Evolutionary conservation across 2,329 filamentous ascomycete species (phyloP).

Genomic region (Emergomyces pasteurianus): DNA sequence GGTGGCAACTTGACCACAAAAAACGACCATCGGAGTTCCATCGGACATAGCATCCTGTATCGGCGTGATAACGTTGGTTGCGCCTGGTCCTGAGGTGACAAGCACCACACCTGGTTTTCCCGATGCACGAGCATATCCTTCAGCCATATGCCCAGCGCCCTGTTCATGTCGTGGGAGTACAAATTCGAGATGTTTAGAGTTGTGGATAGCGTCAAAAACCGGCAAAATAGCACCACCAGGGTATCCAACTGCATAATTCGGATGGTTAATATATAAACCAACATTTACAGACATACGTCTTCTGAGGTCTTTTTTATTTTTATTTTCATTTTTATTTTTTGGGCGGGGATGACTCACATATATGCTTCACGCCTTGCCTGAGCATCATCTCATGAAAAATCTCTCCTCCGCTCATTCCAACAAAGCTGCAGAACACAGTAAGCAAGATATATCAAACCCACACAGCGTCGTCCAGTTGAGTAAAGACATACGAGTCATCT

Average conservation of each 20-base stretch:
- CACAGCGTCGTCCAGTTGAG: background rate
- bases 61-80: conserved; percentile 91
- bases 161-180: conserved; percentile 93
- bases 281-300: background rate
- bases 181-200: conserved; percentile 93
- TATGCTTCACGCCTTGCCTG: conserved; percentile 77
- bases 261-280: background rate
- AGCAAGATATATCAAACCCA: background rate
- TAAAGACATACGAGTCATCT: conserved; percentile 61
- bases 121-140: conserved; percentile 88
- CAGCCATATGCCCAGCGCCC: conserved; percentile 95
- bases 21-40: conserved; percentile 91
- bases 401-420: conserved; percentile 88
- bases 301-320: background rate
- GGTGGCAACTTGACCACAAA: conserved; percentile 85
- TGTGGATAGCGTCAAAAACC: conserved; percentile 98
- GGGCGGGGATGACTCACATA: conserved; percentile 60
- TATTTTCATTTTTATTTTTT: background rate
- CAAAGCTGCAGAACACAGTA: conserved; percentile 47
- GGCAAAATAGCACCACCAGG: conserved; percentile 93
- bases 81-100: conserved; percentile 91
- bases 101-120: conserved; percentile 92
- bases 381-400: conserved; percentile 99
- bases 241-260: conserved; percentile 54
- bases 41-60: conserved; percentile 95